Evolutionary conservation across 176 grass and related monocot genomes (phyloP).

Genomic region (Carex parvula): DNA sequence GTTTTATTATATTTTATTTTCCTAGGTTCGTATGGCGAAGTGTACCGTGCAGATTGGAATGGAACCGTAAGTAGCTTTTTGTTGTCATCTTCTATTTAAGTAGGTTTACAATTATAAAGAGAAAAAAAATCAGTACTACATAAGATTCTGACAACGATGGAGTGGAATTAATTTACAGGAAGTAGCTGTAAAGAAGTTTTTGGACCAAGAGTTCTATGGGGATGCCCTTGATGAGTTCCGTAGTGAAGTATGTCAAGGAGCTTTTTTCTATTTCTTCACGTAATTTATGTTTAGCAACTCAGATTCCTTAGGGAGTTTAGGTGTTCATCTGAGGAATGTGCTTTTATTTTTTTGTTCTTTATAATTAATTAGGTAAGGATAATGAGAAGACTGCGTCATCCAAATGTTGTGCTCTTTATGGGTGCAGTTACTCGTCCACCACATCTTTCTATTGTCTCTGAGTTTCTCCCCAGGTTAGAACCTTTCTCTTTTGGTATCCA

Average conservation of each 20-base stretch:
- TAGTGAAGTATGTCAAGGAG: slow-evolving; percentile 81
- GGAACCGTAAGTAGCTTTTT: slow-evolving; percentile 66
- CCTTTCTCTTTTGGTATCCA: not conserved
- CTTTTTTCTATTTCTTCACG: not conserved
- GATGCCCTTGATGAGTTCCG: slow-evolving; percentile 95
- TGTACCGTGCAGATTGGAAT: slow-evolving; percentile 98
- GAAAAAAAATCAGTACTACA: slow-evolving; percentile 6
- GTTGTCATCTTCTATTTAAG: slow-evolving; percentile 37
- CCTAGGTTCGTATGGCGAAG: slow-evolving; percentile 97
- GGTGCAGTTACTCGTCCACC: slow-evolving; percentile 98
- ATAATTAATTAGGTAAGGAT: slow-evolving; percentile 70
- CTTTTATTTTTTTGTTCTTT: slow-evolving; percentile 30
- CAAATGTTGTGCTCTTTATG: slow-evolving; percentile 99
- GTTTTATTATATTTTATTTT: slow-evolving; percentile 24
- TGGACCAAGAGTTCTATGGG: slow-evolving; percentile 99
- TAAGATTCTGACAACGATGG: slow-evolving; percentile 1
- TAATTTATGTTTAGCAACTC: slow-evolving; percentile 11
- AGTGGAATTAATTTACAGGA: slow-evolving; percentile 60
- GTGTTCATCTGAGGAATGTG: slow-evolving; percentile 27
- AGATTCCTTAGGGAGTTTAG: not conserved
- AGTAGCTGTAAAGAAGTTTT: slow-evolving; percentile 99
- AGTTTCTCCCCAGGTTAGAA: slow-evolving; percentile 88
- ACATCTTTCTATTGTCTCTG: slow-evolving; percentile 89
- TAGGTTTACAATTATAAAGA: not conserved
- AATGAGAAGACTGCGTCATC: slow-evolving; percentile 95